Percentiles rank a stretch among this genome's conserved stretches.
Evolutionary conservation across 1,284 basidiomycete genomes (phyloP).

Genomic region (Tylopilus sp.): DNA sequence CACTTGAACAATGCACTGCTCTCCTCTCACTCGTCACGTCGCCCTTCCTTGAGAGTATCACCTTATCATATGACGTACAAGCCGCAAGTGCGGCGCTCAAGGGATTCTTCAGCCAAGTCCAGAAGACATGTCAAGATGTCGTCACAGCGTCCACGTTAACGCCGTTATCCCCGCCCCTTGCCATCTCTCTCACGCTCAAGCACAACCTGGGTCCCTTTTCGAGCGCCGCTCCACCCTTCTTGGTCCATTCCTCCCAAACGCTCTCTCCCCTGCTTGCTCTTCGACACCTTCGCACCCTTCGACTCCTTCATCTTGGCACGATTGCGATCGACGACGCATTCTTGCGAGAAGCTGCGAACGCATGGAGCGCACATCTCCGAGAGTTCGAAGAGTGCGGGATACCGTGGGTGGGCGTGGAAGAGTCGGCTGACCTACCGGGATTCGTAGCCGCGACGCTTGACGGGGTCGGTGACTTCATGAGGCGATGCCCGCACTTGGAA

Average conservation of each 20-base stretch:
- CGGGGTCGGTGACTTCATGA: conserved; percentile 21
- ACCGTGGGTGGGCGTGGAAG: conserved; percentile 25
- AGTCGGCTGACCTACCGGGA: conserved; percentile 12
- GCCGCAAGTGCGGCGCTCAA: conserved; percentile 21
- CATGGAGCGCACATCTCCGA: conserved; percentile 26
- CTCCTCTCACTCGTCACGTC: conserved; percentile 27
- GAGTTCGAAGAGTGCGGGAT: conserved; percentile 29
- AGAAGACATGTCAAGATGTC: conserved; percentile 12
- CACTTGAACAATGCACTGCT: conserved; percentile 28
- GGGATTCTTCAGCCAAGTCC: conserved; percentile 25
- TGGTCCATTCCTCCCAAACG: conserved; percentile 22
- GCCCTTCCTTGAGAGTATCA: conserved; percentile 17
- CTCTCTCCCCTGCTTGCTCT: conserved; percentile 25
- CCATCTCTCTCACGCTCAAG: conserved; percentile 26
- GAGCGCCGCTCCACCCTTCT: conserved; percentile 18
- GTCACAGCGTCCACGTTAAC: not conserved
- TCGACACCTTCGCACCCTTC: conserved; percentile 18
- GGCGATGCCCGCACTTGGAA: conserved; percentile 18
- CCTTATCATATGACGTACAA: conserved; percentile 30
- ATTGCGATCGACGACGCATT: conserved; percentile 29
- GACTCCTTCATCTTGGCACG: conserved; percentile 26
- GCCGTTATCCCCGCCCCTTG: not conserved
- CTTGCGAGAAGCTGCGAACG: conserved; percentile 23
- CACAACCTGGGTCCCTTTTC: conserved; percentile 23
- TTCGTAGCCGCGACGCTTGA: conserved; percentile 21